Conservation (phyloP, 1,284 basidiomycete genomes). For the Heterobasidion occidentale region DNA sequence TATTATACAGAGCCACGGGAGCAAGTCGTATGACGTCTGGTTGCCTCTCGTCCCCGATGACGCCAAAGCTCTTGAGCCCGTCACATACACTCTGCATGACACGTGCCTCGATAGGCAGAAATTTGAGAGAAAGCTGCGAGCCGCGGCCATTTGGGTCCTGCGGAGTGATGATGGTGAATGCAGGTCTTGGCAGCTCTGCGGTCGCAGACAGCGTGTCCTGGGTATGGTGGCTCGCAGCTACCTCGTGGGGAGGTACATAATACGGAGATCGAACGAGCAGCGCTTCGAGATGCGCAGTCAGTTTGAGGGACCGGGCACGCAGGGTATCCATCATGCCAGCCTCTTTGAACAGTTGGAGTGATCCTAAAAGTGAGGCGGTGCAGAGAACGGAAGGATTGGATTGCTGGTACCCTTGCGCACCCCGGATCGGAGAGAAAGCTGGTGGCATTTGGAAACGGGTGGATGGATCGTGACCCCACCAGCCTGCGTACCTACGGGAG, state of each 20-base stretch:
- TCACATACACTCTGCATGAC: conserved; percentile 69
- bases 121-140: conserved; percentile 79
- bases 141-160: conserved; percentile 59
- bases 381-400: conserved; percentile 87
- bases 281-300: conserved; percentile 69
- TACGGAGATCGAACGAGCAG: conserved; percentile 55
- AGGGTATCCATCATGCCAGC: conserved; percentile 68
- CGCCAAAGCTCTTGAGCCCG: conserved; percentile 58
- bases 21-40: conserved; percentile 88
- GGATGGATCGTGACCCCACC: conserved; percentile 91
- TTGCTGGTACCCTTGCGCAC: conserved; percentile 93
- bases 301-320: conserved; percentile 57
- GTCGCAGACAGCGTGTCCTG: neutral
- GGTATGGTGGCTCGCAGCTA: conserved; percentile 25
- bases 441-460: conserved; percentile 92
- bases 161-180: conserved; percentile 89
- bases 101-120: conserved; percentile 54
- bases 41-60: conserved; percentile 84
- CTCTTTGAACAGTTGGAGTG: conserved; percentile 73
- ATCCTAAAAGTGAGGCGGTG: conserved; percentile 73
- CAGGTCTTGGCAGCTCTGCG: conserved; percentile 24
- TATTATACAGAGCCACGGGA: conserved; percentile 82
- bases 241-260: conserved; percentile 42
- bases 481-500: conserved; percentile 73
- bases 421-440: conserved; percentile 74